Evolutionary conservation across 345 rosid genomes (phyloP).

Genomic region (Gossypium rotundifolium): DNA sequence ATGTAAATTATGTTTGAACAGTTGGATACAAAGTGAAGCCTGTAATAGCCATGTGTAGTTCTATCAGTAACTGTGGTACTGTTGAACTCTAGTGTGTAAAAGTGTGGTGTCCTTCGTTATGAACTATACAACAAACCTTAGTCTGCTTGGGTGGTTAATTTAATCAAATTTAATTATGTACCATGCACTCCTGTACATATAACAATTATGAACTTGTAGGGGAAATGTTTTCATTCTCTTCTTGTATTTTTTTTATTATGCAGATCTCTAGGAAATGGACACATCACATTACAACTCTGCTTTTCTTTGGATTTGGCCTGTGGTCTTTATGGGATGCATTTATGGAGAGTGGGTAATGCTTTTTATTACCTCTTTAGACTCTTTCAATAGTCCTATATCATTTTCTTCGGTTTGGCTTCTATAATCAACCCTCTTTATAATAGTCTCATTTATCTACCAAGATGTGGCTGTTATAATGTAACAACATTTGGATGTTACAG

Average conservation of each 20-base stretch:
- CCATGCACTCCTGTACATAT: neutral
- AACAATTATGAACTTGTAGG: neutral
- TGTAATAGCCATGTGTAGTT: neutral
- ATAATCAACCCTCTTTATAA: no score
- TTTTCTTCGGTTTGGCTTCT: neutral
- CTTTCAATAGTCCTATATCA: neutral
- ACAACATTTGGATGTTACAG: no score
- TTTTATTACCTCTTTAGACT: neutral
- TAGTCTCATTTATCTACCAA: no score
- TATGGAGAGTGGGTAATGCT: slow-evolving; percentile 52
- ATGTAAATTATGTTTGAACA: neutral
- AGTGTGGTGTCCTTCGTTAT: neutral
- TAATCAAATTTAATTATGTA: neutral
- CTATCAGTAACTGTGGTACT: neutral
- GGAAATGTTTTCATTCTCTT: neutral
- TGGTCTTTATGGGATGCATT: slow-evolving; percentile 92
- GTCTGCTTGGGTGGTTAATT: neutral
- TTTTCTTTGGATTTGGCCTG: slow-evolving; percentile 64
- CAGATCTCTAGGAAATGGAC: slow-evolving; percentile 92
- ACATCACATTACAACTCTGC: slow-evolving; percentile 61
- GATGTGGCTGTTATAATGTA: no score
- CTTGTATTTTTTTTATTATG: slow-evolving; percentile 10
- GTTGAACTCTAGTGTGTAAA: neutral
- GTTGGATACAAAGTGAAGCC: neutral
- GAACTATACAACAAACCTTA: neutral